Base-by-base conservation (phyloP, 805 yeast genomes). In the Pichia ethanolica region DNA sequence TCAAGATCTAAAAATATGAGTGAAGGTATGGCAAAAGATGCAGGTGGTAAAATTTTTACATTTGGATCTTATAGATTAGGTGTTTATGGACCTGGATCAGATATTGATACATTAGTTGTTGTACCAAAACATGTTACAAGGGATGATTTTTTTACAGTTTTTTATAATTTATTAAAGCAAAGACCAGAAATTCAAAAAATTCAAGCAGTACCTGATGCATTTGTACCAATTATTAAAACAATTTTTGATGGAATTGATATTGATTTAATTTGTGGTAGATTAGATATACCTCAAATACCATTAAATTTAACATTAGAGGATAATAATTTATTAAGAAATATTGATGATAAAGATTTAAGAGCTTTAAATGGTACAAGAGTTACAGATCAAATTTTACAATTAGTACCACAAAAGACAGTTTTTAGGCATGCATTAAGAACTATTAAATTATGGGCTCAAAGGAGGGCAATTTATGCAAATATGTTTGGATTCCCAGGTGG, bases 401-500 rank as follows among this genome's bases (percentile, higher is more conserved):
- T 91, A 35, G 98, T 93, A 3, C 99, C 99, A 1, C 90, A 89
- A 57, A 90, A 93, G 14, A 83, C 88, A 20, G 95, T 88, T 3
- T 93, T 93, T 73, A 87, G 89, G 62, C 90, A 89, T 58, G 96
- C 97, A 1, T 71, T 93, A 50, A 73, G 99, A 55, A 90, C 96
- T 13, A 86, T 93, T 55, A 93, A 93, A 66, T 73, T 93, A 60
- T 93, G 99, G 99, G 99, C 99, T 0, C 91, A 89, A 63, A 80
- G 89, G 60, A 76, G 98, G 45, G 98, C 97, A 0, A 79, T 93
- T 13, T 93, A 93, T 68, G 97, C 88, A 7, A 93, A 93, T 62
- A 85, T 93, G 42, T 88, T 85, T 75, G 99, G 99, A 0, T 93
- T 91, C 68, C 99, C 98, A 1, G 99, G 99, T 61, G 99, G 99